Base-by-base conservation (phyloP, 352 stramenopile species). In the Achlya hypogyna region DNA sequence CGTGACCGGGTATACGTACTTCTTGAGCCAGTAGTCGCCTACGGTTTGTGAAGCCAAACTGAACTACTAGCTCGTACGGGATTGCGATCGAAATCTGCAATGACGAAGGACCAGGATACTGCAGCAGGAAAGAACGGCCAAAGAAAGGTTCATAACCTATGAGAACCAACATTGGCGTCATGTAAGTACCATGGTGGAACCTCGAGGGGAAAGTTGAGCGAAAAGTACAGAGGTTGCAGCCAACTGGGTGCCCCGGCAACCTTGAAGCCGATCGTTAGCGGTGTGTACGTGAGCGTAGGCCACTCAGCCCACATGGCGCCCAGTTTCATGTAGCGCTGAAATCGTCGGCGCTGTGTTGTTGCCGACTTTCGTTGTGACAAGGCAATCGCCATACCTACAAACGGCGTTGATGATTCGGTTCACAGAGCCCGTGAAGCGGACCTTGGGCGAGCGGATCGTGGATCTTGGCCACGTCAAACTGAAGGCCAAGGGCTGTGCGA, bases 181-280 rank as follows among this genome's bases (percentile, higher is more conserved):
- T 56, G 49, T 16, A 9, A 56, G 20, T 10, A 10, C 31, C 16
- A 56, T 1, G 29, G 6, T 16, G 12, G 49, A 12, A 67, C 60
- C 42, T 67, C 60, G 3, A 51, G 34, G 12, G 60, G 27, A 20
- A 14, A 23, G 22, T 51, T 43, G n/a, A 67, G 22, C 9, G 51
- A 51, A n/a, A 54, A n/a, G 20, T 60, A 58, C 16, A 67, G 27
- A 6, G 12, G 10, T 12, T 29, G 18, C 9, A 67, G 22, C 31
- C 22, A 14, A 4, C 25, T 10, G 10, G 49, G 31, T 59, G 18
- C 32, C 2, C 43, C 27, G 9, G 58, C 42, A 29, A 67, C 32
- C 43, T 67, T 67, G 51, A 67, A 58, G 18, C 42, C 60, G 32
- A 67, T 67, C 34, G 60, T 60, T 31, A 67, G 60, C 32, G 60